Evolutionary conservation across 116 monocot genomes (phyloP).

Genomic region (Phalaenopsis hybrid): DNA sequence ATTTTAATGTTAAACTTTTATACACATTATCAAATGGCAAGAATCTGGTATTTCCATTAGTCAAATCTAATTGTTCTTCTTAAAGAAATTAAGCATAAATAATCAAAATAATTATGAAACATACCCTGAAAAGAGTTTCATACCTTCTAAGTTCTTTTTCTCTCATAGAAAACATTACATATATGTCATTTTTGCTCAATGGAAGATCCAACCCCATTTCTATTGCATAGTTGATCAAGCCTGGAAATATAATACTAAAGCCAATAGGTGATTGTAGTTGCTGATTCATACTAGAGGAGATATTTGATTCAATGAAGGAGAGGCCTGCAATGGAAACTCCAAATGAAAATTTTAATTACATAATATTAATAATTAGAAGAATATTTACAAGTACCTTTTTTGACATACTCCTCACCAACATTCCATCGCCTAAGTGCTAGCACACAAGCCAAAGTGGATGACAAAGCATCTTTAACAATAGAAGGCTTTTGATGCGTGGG

Average conservation of each 20-base stretch:
- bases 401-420: constrained; percentile 9
- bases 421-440: constrained; percentile 62
- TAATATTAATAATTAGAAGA: too few relatives aligned
- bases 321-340: constrained; percentile 47
- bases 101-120: background rate
- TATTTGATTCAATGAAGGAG: constrained; percentile 42
- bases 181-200: constrained; percentile 22
- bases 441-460: constrained; percentile 63
- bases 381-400: constrained; percentile 40
- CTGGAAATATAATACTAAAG: too few relatives aligned
- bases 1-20: background rate
- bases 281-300: constrained; percentile 35
- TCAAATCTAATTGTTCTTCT: background rate
- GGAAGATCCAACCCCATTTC: constrained; percentile 62
- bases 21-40: background rate
- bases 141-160: constrained; percentile 63
- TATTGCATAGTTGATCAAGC: constrained; percentile 52
- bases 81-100: background rate
- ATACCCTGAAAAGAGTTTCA: background rate
- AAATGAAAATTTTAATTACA: background rate
- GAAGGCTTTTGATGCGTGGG: constrained; percentile 16
- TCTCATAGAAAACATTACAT: constrained; percentile 30
- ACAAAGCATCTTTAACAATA: constrained; percentile 48
- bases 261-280: constrained; percentile 61
- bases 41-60: background rate